Conservation (phyloP, 257 asterid species). For the Mitragyna speciosa region DNA sequence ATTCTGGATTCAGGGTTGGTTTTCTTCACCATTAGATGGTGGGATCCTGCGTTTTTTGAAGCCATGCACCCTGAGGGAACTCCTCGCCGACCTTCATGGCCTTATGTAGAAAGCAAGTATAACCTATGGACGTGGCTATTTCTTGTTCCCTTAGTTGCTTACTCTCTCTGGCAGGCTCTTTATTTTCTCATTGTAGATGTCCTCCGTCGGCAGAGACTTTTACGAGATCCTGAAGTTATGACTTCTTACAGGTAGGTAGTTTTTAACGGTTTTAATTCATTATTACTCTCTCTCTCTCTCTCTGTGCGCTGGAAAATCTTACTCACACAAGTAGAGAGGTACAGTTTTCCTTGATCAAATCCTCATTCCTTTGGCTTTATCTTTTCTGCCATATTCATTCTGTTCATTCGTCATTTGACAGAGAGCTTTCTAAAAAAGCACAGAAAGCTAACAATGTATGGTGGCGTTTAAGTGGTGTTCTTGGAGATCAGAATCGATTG, state of each 20-base stretch:
- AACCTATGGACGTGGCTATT: constrained; percentile 96
- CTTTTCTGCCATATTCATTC: not conserved
- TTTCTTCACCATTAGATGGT: constrained; percentile 96
- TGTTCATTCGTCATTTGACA: constrained; percentile 20
- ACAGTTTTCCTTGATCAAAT: not conserved
- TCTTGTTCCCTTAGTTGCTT: constrained; percentile 76
- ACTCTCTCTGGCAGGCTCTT: constrained; percentile 80
- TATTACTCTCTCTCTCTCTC: not conserved
- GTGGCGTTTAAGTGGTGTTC: constrained; percentile 96
- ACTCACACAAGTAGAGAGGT: not conserved
- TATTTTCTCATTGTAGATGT: constrained; percentile 90
- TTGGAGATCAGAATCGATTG: constrained; percentile 89
- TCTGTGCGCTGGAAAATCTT: not conserved
- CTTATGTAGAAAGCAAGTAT: constrained; percentile 70
- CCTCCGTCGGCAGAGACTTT: constrained; percentile 79
- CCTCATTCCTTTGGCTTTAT: not conserved
- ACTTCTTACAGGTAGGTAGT: constrained; percentile 83
- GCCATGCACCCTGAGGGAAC: constrained; percentile 92
- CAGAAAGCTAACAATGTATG: constrained; percentile 84
- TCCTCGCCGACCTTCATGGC: constrained; percentile 70
- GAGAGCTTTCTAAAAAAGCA: constrained; percentile 94
- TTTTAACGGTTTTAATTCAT: constrained; percentile 1
- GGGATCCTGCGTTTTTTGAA: constrained; percentile 82
- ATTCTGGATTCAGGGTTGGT: constrained; percentile 63
- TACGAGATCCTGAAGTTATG: constrained; percentile 93